These are phyloP conservation scores for Pseudogymnoascus sp. DNA, from an alignment of 2,329 filamentous ascomycete genomes.

Conservation along the genomic window DNA sequence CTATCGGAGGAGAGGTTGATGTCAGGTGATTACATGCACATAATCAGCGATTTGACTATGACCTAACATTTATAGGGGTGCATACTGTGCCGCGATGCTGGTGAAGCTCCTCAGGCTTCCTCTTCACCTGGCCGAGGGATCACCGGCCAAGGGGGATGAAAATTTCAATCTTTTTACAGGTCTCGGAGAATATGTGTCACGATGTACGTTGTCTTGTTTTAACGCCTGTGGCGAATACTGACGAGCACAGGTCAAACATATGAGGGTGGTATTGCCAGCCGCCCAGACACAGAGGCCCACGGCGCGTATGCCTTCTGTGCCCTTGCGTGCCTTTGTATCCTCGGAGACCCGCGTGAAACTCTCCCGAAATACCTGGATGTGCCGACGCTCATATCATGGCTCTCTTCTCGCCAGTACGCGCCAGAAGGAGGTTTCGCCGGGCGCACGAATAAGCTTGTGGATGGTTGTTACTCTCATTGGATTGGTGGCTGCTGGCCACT, in stretches of 20 bases:
- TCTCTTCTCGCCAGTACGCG: conserved; percentile 79
- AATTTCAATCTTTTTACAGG: conserved; percentile 60
- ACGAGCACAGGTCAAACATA: conserved; percentile 67
- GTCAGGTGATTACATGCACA: conserved; percentile 54
- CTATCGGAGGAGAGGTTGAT: conserved; percentile 81
- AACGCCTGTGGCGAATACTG: neutral
- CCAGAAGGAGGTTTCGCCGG: conserved; percentile 91
- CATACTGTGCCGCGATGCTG: conserved; percentile 82
- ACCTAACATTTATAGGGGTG: conserved; percentile 51
- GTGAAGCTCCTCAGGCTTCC: conserved; percentile 79
- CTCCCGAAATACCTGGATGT: conserved; percentile 71
- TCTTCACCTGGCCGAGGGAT: conserved; percentile 64
- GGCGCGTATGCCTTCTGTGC: conserved; percentile 96
- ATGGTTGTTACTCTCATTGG: conserved; percentile 98
- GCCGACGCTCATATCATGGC: conserved; percentile 71
- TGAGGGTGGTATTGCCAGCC: conserved; percentile 85
- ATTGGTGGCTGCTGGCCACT: conserved; percentile 91
- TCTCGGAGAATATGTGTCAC: conserved; percentile 70
- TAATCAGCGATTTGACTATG: neutral
- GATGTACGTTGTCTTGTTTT: conserved; percentile 52
- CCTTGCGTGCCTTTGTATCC: conserved; percentile 76
- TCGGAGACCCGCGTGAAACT: conserved; percentile 68
- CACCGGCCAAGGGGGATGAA: conserved; percentile 57
- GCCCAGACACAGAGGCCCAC: conserved; percentile 84
- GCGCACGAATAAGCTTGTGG: conserved; percentile 93